Conservation (phyloP, 345 rosid species). For the Erodium maritimum region DNA sequence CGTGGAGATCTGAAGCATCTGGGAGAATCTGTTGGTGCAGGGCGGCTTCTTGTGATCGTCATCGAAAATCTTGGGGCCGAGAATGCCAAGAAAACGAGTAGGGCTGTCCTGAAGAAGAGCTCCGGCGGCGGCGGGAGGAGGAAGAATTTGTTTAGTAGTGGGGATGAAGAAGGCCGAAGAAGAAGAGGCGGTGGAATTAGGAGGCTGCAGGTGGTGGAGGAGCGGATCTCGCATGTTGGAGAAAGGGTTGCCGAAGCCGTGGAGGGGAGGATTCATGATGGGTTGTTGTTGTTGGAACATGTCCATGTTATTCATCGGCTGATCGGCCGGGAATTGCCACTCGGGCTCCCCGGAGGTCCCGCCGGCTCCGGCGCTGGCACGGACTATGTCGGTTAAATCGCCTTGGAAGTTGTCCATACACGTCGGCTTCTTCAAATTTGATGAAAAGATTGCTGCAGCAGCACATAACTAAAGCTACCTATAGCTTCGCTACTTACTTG, state of each 20-base stretch:
- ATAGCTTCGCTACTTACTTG: too few species aligned
- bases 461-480: not conserved
- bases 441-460: too few species aligned
- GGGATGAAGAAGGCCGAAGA: not conserved
- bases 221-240: not conserved
- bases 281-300: not conserved
- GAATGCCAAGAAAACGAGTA: not conserved
- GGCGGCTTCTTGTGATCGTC: not conserved
- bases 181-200: not conserved
- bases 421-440: too few species aligned
- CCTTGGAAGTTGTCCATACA: not conserved
- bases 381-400: not conserved
- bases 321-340: not conserved
- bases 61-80: not conserved
- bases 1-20: not conserved
- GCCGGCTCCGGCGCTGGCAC: not conserved
- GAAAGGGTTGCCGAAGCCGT: not conserved
- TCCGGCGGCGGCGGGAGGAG: not conserved
- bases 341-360: not conserved
- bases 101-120: not conserved
- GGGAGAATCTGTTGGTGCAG: not conserved
- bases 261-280: not conserved
- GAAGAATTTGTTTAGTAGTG: not conserved
- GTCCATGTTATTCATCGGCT: not conserved
- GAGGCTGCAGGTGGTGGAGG: not conserved